phyloP scores from a whole-genome alignment of 192 early-diverging fungal species.

The Coemansia umbellata region DNA sequence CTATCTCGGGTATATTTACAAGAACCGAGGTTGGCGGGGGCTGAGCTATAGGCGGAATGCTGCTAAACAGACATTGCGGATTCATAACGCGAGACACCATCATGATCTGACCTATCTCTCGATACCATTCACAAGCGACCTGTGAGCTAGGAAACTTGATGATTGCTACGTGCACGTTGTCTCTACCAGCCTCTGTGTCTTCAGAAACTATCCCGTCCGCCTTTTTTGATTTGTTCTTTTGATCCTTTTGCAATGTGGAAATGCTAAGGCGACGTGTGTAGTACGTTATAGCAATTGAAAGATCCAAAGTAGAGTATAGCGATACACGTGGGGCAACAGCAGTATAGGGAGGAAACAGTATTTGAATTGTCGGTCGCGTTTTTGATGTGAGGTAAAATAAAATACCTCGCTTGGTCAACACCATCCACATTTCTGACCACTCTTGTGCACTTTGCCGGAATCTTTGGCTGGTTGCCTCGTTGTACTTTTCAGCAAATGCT shows the following conservation, averaged over 20 bases:
- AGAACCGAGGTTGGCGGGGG: constrained; percentile 19
- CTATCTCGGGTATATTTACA: constrained; percentile 45
- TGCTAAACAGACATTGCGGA: constrained; percentile 17
- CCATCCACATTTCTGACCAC: constrained; percentile 50
- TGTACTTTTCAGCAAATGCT: constrained; percentile 31
- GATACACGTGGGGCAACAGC: constrained; percentile 37
- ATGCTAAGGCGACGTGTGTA: constrained; percentile 2
- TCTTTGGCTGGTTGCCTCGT: constrained; percentile 33
- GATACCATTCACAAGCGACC: constrained; percentile 38
- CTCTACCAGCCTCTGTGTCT: constrained; percentile 14
- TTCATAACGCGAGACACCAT: constrained; percentile 23
- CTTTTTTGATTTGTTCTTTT: constrained; percentile 8
- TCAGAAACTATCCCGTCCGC: constrained; percentile 5
- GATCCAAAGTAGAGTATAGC: constrained; percentile 49
- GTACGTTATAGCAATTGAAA: constrained; percentile 47
- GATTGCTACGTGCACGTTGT: constrained; percentile 19
- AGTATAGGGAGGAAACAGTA: constrained; percentile 26
- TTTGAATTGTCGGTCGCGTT: constrained; percentile 20
- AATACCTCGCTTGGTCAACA: constrained; percentile 34
- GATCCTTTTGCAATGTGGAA: constrained; percentile 1
- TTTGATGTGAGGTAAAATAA: constrained; percentile 31
- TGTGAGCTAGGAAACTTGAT: constrained; percentile 44
- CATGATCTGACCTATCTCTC: constrained; percentile 38
- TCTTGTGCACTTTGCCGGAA: constrained; percentile 30
- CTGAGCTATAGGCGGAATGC: constrained; percentile 19